Evolutionary conservation across 2,329 filamentous ascomycete species (phyloP).

Genomic region (Cercospora sp.): DNA sequence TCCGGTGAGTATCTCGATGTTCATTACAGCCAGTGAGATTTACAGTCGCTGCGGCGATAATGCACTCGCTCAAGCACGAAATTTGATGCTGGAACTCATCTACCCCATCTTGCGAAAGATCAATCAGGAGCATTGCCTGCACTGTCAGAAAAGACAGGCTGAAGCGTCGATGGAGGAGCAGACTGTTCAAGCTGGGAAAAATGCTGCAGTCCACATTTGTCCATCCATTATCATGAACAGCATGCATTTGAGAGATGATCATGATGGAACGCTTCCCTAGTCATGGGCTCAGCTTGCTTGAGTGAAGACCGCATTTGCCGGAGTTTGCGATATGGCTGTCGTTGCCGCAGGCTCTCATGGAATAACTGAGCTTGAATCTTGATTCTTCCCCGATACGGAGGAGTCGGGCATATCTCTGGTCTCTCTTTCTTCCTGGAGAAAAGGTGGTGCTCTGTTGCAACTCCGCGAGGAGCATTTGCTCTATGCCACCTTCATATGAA

Average conservation of each 20-base stretch:
- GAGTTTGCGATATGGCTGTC: background rate
- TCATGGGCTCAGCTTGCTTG: background rate
- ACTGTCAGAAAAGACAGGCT: background rate
- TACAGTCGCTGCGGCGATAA: too few relatives aligned
- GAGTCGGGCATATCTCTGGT: background rate
- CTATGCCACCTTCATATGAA: background rate
- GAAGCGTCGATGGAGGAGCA: background rate
- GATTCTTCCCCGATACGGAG: background rate
- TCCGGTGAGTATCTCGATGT: background rate
- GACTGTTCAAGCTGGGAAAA: background rate
- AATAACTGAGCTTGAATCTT: background rate
- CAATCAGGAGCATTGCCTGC: background rate
- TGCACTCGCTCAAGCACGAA: background rate
- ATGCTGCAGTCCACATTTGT: background rate
- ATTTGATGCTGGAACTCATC: background rate
- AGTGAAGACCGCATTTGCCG: background rate
- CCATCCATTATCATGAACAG: background rate
- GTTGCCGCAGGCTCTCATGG: background rate
- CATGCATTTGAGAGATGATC: background rate
- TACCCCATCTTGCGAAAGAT: too few relatives aligned
- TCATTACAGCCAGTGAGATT: background rate
- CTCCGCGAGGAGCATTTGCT: background rate
- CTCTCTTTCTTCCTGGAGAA: background rate
- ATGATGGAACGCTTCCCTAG: background rate
- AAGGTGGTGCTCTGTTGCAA: background rate